Evolutionary conservation across 345 rosid genomes (phyloP).

Genomic region (Erysimum cheiranthoides): DNA sequence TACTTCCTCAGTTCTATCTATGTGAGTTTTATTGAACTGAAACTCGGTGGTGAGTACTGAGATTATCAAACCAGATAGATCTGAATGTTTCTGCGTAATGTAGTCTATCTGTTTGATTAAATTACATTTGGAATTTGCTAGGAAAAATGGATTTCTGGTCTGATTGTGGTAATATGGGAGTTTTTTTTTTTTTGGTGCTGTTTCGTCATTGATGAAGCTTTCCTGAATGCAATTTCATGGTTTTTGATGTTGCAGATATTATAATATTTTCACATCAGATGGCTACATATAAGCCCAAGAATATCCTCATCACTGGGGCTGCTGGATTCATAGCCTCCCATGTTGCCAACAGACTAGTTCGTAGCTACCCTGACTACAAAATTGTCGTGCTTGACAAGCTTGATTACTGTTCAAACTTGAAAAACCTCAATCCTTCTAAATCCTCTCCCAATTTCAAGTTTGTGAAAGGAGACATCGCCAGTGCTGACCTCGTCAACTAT

Average conservation of each 20-base stretch:
- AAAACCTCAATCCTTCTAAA: constrained; percentile 72
- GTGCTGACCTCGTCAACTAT: constrained; percentile 93
- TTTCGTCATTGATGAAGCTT: background rate
- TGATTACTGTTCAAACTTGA: constrained; percentile 83
- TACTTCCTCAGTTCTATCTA: background rate
- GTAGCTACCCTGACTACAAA: constrained; percentile 82
- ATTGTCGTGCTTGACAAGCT: constrained; percentile 93
- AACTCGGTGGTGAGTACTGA: background rate
- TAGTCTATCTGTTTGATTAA: constrained; percentile 19
- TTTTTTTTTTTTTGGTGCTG: background rate
- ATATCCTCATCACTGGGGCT: constrained; percentile 87
- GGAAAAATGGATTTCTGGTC: background rate
- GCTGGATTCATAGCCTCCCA: constrained; percentile 89
- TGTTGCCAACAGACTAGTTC: constrained; percentile 74
- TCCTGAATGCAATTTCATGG: background rate
- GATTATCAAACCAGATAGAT: background rate
- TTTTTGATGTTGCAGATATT: constrained; percentile 25
- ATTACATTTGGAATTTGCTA: constrained; percentile 12
- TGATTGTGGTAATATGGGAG: background rate
- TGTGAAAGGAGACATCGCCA: constrained; percentile 81
- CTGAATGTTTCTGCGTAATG: constrained; percentile 4
- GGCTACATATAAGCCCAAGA: constrained; percentile 72
- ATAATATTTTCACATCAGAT: constrained; percentile 30
- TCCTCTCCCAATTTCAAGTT: constrained; percentile 81
- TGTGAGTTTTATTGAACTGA: background rate